Evolutionary conservation across 2,329 filamentous ascomycete species (phyloP), one percentile per base, ranked within the genome.

Genomic region (Microsporum audouinii): DNA sequence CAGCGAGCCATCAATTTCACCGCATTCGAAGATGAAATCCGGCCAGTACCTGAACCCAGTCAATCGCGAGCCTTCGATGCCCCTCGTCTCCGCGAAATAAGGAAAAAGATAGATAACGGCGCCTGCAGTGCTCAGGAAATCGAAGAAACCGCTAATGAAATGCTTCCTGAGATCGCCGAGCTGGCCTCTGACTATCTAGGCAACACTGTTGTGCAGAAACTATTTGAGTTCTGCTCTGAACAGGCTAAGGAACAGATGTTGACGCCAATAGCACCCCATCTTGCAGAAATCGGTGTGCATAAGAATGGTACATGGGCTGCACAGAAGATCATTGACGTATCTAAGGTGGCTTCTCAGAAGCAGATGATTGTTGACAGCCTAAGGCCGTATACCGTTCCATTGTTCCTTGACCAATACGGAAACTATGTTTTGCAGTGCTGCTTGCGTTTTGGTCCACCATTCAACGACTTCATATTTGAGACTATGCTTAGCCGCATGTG

Each of bases 291-390:
- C 75, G 94, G 94, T 68, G 86, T 96, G 5, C 94, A 99, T 82
- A 99, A 99, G 83, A 99, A 99, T 70, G 94, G 94, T 64, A 99
- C 94, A 0, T 99, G 94, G 94, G 94, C 94, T 60, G 94, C 94
- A 0, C 94, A 99, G 76, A 99, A 97, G 81, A 97, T 99, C 70
- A 97, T 99, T 67, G 92, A 97, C 69, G 90, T 96, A 5, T 92
- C 91, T 73, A 90, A 94, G 76, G 90, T 88, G 0, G 85, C 88
- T 4, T 78, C 80, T 45, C 91, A 97, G 76, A 92, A 94, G 86
- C 77, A 80, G 55, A 78, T 90, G 76, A 92, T 99, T 70, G 88
- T 94, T 33, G 85, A 95, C 65, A 83, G 89, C 66, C 80, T 97
- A 34, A 87, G 87, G 2, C 86, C 91, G 0, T 96, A 95, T 75